phyloP scores from a whole-genome alignment of 176 grass and related monocot species.

The Bothriochloa decipiens region DNA sequence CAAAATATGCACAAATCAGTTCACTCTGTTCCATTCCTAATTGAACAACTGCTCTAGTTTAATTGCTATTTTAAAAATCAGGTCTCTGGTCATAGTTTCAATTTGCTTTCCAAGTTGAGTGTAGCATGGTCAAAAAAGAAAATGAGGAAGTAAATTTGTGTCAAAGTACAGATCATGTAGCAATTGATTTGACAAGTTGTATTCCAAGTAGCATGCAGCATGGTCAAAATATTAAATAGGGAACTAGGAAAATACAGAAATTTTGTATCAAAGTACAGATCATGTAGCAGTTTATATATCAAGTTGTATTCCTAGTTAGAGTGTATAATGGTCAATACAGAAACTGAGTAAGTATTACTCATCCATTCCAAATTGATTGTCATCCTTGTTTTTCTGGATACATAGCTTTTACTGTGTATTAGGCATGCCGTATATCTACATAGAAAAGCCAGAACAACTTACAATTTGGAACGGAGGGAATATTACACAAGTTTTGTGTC shows the following conservation, averaged over 20 bases:
- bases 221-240: neutral
- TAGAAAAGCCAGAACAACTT: too few species aligned
- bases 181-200: neutral
- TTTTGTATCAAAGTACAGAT: neutral
- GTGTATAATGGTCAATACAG: neutral
- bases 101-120: neutral
- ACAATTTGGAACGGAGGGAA: too few species aligned
- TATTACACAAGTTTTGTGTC: too few species aligned
- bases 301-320: neutral
- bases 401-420: neutral
- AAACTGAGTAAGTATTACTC: neutral
- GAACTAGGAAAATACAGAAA: neutral
- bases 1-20: neutral
- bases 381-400: too few species aligned
- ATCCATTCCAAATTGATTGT: neutral
- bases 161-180: neutral
- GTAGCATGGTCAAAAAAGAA: neutral
- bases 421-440: neutral
- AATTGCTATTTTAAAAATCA: neutral
- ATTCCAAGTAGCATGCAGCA: neutral
- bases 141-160: neutral
- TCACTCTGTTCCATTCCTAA: neutral
- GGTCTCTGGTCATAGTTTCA: neutral
- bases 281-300: neutral
- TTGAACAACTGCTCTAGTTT: neutral